phyloP scores from a whole-genome alignment of 306 rosid species.

The Sesbania bispinosa region DNA sequence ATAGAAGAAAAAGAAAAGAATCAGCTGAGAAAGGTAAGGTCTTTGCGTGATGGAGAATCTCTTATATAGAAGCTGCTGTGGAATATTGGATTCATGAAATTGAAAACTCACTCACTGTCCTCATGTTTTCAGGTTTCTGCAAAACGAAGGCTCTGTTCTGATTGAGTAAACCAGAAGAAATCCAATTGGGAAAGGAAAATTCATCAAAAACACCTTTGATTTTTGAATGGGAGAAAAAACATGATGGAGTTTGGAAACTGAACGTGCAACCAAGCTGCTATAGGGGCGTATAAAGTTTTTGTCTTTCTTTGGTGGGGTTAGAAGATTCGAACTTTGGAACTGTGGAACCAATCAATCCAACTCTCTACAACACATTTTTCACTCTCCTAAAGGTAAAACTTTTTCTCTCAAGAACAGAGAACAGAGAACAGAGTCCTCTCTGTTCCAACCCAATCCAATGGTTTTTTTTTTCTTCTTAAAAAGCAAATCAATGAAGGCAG shows the following conservation, averaged over 20 bases:
- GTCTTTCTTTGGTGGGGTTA: conserved; percentile 18
- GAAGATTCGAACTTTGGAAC: conserved; percentile 3
- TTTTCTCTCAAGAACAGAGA: not conserved
- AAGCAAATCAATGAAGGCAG: conserved; percentile 14
- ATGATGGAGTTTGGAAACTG: not conserved
- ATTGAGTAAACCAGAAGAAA: conserved; percentile 10
- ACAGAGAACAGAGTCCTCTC: conserved; percentile 7
- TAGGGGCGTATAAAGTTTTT: not conserved
- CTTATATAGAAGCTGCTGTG: not conserved
- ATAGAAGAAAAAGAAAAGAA: not conserved
- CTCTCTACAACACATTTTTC: not conserved
- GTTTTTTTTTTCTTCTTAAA: not conserved
- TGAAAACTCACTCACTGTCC: not conserved
- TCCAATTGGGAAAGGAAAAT: not conserved
- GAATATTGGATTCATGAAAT: not conserved
- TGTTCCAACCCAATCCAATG: not conserved
- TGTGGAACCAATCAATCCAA: not conserved
- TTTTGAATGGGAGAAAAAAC: too few species aligned
- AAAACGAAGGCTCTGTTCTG: not conserved
- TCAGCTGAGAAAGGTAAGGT: not conserved
- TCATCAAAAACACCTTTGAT: not conserved
- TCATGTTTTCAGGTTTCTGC: conserved; percentile 18
- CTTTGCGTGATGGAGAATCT: not conserved
- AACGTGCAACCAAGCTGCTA: not conserved
- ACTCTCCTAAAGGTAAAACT: conserved; percentile 26